Evolutionary conservation across 306 rosid genomes (phyloP), one percentile per base, ranked within the genome.

Genomic region (Cyamopsis tetragonoloba): DNA sequence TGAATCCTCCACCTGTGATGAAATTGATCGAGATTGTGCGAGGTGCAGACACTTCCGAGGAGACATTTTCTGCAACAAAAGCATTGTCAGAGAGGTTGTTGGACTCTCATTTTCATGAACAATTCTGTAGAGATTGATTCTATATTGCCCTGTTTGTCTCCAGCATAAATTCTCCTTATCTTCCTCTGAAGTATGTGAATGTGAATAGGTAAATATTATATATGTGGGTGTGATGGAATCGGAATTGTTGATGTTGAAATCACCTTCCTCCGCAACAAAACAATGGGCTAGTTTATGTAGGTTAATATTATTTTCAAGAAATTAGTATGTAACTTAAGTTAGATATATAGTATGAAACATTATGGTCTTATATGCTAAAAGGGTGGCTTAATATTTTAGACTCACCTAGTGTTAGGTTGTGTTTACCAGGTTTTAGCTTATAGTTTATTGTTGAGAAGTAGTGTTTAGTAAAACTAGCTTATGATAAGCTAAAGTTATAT

Each of bases 1-100:
- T 92, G 96, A 89, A 92, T 63, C 96, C 98, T 31, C 96, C 96
- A n/a, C 95, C 89, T 48, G 47, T 87, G 43, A 92, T 87, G 98
- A 89, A 87, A 63, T 77, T 92, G 76, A 87, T 92, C 24, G 98
- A 92, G 86, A 89, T 92, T 53, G 77, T 92, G 10, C 86, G 88
- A 53, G 93, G 96, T 2, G 89, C 89, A 2, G 87, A 86, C 79
- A 92, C 98, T 69, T 89, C 96, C 15, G 83, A 92, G 5, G 77
- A 87, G 66, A 89, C 96, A 22, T 89, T 87, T 44, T 64, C 66
- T 35, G 76, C 80, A 13, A 87, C 87, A 19, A 89, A 87, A 89
- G 77, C 85, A 35, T 82, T 92, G 76, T 85, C 96, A 2, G 81
- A 81, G 77, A 89, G 96, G 98, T 92, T 72, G 43, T 72, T 51